Evolutionary conservation across 1,284 basidiomycete genomes (phyloP), one percentile per base, ranked within the genome.

Genomic region (Cryptococcus neoformans): DNA sequence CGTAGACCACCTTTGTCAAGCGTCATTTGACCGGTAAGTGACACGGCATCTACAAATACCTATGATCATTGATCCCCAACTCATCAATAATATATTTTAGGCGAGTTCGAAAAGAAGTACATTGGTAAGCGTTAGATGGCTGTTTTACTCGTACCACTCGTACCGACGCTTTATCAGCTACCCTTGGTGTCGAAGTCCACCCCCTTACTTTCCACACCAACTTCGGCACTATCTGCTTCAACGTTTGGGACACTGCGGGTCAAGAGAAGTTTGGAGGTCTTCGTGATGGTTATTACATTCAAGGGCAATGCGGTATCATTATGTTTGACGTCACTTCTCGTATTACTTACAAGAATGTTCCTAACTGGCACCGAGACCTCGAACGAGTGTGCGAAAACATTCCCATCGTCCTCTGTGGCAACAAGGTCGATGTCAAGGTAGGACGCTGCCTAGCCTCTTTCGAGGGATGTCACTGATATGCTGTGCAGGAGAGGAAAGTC

Each of bases 271-370:
- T 99, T 68, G 93, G 94, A 82, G 93, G 93, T 75, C 88, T 97
- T 63, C 90, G 94, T 68, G 93, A 96, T 80, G 93, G 93, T 54
- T 96, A 96, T 82, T 97, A 97, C 81, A 96, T 97, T 78, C 93
- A 96, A 80, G 96, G 96, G 69, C 94, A 99, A 80, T 99, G 94
- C 75, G 96, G 96, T 76, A 99, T 99, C 83, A 99, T 99, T 87
- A 99, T 99, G 96, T 99, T 99, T 81, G 96, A 99, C 78, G 96
- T 99, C 62, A 99, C 96, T 59, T 95, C 94, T 56, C 88, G 96
- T 73, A 99, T 99, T 85, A 99, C 96, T 56, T 99, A 99, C 85
- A 99, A 99, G 85, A 99, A 99, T 80, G 96, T 99, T 44, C 96
- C 96, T 71, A 99, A 99, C 85, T 99, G 96, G 96, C 93, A 98